Percentiles rank a stretch among this genome's conserved stretches.
Evolutionary conservation across 306 rosid species (phyloP).

Genomic region (Cyclanthera cordifolia): DNA sequence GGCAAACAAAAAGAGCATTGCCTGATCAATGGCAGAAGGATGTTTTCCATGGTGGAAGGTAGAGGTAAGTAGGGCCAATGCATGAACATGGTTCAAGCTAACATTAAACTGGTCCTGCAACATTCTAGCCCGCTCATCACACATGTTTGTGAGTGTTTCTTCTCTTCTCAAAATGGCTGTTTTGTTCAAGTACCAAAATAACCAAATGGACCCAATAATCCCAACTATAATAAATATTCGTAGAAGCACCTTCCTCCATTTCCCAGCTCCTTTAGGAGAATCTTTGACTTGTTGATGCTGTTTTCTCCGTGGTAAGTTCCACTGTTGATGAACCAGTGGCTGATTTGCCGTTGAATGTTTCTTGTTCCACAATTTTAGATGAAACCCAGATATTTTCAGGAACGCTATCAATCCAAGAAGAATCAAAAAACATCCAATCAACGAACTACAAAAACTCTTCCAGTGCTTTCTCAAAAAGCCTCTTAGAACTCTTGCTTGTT

Average conservation of each 20-base stretch:
- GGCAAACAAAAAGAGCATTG: slow-evolving; percentile 18
- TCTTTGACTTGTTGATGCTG: slow-evolving; percentile 25
- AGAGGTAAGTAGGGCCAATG: slow-evolving; percentile 82
- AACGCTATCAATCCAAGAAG: slow-evolving; percentile 36
- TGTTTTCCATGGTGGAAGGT: too few species aligned
- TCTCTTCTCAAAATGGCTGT: slow-evolving; percentile 43
- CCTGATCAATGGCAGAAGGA: slow-evolving; percentile 94
- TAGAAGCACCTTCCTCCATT: slow-evolving; percentile 62
- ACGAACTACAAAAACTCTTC: slow-evolving; percentile 20
- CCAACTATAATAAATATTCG: slow-evolving; percentile 39
- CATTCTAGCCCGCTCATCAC: slow-evolving; percentile 95
- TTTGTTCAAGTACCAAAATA: slow-evolving; percentile 30
- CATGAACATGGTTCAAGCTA: slow-evolving; percentile 93
- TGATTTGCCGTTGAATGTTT: slow-evolving; percentile 27
- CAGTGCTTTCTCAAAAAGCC: slow-evolving; percentile 22
- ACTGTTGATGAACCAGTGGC: slow-evolving; percentile 12
- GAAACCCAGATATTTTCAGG: slow-evolving; percentile 28
- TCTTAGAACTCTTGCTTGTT: slow-evolving; percentile 23
- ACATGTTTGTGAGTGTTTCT: slow-evolving; percentile 82
- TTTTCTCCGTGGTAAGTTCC: slow-evolving; percentile 13
- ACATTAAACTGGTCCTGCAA: slow-evolving; percentile 93
- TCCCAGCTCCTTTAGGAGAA: slow-evolving; percentile 50
- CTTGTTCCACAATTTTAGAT: slow-evolving; percentile 28
- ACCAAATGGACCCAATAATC: slow-evolving; percentile 24
- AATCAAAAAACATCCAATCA: slow-evolving; percentile 41